phyloP scores from a whole-genome alignment of 1,284 basidiomycete genomes.

The Neolentinus lepideus region DNA sequence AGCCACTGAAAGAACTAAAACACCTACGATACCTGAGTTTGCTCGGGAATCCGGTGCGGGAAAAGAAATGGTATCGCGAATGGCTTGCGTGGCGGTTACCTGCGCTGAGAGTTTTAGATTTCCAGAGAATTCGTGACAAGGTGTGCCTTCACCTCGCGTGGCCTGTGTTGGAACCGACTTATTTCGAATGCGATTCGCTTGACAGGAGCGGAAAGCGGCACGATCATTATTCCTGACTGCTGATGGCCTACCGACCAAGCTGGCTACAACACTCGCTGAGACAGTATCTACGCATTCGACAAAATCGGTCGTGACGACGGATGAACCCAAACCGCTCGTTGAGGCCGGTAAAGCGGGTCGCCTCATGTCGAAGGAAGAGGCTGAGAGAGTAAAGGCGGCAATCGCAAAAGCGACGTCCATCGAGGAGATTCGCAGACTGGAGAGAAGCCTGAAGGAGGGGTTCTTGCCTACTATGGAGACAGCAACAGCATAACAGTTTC shows the following conservation, averaged over 20 bases:
- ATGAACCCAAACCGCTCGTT: constrained; percentile 66
- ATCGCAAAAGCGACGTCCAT: constrained; percentile 87
- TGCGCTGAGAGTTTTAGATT: constrained; percentile 91
- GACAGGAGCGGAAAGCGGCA: constrained; percentile 71
- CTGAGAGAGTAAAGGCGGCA: constrained; percentile 82
- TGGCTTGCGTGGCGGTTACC: constrained; percentile 85
- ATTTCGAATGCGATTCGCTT: background rate
- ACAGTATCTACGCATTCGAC: constrained; percentile 61
- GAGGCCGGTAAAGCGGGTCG: constrained; percentile 64
- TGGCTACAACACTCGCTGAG: constrained; percentile 72
- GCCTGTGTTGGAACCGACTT: background rate
- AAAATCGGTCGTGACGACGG: constrained; percentile 51
- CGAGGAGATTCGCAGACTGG: constrained; percentile 85
- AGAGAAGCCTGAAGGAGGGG: constrained; percentile 84
- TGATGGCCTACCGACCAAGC: constrained; percentile 70
- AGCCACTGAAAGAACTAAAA: constrained; percentile 76
- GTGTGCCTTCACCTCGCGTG: constrained; percentile 36
- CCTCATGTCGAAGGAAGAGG: constrained; percentile 90
- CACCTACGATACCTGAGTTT: constrained; percentile 80
- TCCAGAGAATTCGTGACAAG: constrained; percentile 93
- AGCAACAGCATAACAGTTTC: background rate
- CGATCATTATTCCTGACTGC: constrained; percentile 72
- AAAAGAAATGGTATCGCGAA: constrained; percentile 95
- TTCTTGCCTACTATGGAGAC: constrained; percentile 47
- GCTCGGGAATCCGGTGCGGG: constrained; percentile 85